phyloP scores from a whole-genome alignment of 441 rosid genomes.

The Kokia cookei region DNA sequence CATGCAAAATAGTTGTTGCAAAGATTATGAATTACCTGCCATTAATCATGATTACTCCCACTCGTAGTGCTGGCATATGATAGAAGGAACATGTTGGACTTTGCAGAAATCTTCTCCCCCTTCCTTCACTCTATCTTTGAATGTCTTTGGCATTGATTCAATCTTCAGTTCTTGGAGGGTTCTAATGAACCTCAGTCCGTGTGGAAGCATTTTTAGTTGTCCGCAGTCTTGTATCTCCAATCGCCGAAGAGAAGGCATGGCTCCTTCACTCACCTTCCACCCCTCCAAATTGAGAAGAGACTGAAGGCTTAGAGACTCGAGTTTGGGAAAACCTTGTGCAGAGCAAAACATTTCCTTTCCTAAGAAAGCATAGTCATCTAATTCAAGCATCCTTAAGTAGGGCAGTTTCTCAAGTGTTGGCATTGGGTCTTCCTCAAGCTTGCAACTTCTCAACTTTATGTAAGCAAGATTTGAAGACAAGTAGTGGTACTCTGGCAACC shows the following conservation, averaged over 20 bases:
- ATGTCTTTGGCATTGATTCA: not conserved
- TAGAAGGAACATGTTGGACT: no score
- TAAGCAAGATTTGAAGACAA: not conserved
- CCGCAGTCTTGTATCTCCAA: not conserved
- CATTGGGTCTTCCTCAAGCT: not conserved
- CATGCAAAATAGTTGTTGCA: no score
- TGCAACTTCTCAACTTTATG: not conserved
- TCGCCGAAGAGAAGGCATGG: not conserved
- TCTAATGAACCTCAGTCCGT: not conserved
- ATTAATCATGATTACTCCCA: no score
- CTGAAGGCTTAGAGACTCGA: not conserved
- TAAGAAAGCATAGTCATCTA: not conserved
- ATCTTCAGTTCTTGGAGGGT: not conserved
- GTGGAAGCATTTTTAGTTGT: not conserved
- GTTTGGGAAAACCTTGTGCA: not conserved
- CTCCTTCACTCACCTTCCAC: not conserved
- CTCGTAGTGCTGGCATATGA: no score
- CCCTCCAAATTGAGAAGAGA: not conserved
- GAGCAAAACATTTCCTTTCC: not conserved
- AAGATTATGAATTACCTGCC: no score
- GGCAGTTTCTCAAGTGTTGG: not conserved
- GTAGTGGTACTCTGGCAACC: not conserved
- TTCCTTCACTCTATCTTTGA: no score
- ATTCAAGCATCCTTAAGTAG: not conserved
- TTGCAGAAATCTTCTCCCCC: no score